Evolutionary conservation across 2,329 filamentous ascomycete species (phyloP), one percentile per base, ranked within the genome.

Genomic region (Arachnomyces sp.): DNA sequence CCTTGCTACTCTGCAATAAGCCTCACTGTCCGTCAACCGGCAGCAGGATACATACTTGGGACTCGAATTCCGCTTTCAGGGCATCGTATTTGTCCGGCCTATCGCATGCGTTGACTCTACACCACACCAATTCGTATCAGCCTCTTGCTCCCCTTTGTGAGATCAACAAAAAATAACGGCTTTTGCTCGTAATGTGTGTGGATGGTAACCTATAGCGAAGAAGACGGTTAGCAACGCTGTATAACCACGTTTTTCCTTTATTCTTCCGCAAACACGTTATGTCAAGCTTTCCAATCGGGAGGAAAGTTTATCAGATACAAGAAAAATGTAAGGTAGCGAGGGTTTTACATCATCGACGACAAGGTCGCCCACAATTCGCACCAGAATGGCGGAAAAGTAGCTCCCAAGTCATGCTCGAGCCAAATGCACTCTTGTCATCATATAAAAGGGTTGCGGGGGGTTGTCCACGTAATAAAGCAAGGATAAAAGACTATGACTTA

Each of bases 341-440:
- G 84, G 81, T 73, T 79, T 94, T 83, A 93, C 90, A 95, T 95
- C 90, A 95, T 78, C 77, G 90, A 94, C 82, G 77, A 76, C 72
- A 70, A 70, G 70, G 71, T 63, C 65, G 69, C 62, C 51, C 60
- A 59, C 53, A 55, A 69, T 67, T 68, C 68, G 70, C 66, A 73
- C 82, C 86, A 90, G 76, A 82, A 94, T 80, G 84, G 82, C 72
- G 67, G 67, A 72, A 72, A 71, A 71, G 66, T 66, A 40, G 57
- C 61, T 70, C 67, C 70, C 73, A 70, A 67, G 72, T 79, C 79
- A 88, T 94, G 76, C 90, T 96, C 90, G 87, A 96, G 90, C 90
- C 90, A 96, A 96, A 96, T 96, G 90, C 90, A 89, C 90, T 96
- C 90, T 90, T 87, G 90, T 96, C 90, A 96, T 96, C 90, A 93